Evolutionary conservation across 805 yeast genomes (phyloP).

Genomic region (Lachancea sp.): DNA sequence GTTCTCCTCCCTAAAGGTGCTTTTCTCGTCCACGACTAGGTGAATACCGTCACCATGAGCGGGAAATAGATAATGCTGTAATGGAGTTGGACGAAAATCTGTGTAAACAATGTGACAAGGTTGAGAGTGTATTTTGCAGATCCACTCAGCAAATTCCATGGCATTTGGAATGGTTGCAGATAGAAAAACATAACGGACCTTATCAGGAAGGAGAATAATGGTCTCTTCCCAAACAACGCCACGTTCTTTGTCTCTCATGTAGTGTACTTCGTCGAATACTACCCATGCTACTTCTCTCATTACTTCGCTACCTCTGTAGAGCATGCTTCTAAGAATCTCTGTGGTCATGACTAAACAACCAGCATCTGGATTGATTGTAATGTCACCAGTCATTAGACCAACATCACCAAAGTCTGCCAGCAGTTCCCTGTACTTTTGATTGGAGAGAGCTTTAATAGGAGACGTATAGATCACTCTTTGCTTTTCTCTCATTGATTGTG

Average conservation of each 20-base stretch:
- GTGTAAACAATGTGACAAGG: constrained; percentile 99
- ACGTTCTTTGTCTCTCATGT: constrained; percentile 95
- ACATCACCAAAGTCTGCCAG: constrained; percentile 93
- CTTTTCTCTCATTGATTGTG: constrained; percentile 84
- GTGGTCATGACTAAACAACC: constrained; percentile 98
- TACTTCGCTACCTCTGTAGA: constrained; percentile 93
- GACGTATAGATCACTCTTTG: constrained; percentile 94
- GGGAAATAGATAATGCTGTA: constrained; percentile 95
- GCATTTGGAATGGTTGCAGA: constrained; percentile 98
- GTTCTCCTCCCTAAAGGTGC: constrained; percentile 92
- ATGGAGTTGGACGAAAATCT: constrained; percentile 97
- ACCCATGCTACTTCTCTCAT: constrained; percentile 99
- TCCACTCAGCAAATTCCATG: constrained; percentile 98
- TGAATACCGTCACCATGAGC: constrained; percentile 99
- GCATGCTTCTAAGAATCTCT: constrained; percentile 93
- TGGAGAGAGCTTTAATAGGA: constrained; percentile 90
- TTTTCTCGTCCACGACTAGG: constrained; percentile 94
- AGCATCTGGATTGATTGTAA: constrained; percentile 96
- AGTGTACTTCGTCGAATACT: constrained; percentile 95
- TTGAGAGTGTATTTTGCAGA: constrained; percentile 86
- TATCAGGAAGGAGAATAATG: constrained; percentile 89
- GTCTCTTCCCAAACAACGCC: constrained; percentile 99
- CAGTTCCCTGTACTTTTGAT: constrained; percentile 89
- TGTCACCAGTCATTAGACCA: constrained; percentile 99
- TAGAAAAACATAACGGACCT: constrained; percentile 86